phyloP scores from a whole-genome alignment of 345 rosid species.

The Firmiana major region DNA sequence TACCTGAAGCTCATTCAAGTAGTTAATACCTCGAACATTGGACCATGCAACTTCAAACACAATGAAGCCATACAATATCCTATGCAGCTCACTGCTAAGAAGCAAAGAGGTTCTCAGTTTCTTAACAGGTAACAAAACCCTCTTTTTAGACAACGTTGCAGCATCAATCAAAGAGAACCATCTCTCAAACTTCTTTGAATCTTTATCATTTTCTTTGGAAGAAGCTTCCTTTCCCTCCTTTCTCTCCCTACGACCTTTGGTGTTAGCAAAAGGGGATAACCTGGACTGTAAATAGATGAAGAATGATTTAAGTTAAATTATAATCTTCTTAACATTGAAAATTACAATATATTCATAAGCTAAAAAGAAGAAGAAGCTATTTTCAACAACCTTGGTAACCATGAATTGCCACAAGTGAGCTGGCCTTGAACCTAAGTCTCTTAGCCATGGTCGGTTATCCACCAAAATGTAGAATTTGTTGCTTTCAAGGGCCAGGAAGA shows the following conservation, averaged over 20 bases:
- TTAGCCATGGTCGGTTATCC: conserved; percentile 91
- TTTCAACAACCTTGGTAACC: conserved; percentile 86
- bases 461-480: conserved; percentile 81
- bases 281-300: conserved; percentile 63
- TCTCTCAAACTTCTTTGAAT: conserved; percentile 41
- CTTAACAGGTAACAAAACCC: conserved; percentile 62
- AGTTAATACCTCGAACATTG: conserved; percentile 83
- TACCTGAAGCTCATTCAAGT: conserved; percentile 94
- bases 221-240: conserved; percentile 35
- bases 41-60: conserved; percentile 87
- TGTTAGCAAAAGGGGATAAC: conserved; percentile 92
- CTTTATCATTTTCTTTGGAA: conserved; percentile 27
- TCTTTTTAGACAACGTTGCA: conserved; percentile 49
- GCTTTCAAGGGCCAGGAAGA: conserved; percentile 77
- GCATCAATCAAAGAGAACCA: conserved; percentile 76
- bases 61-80: conserved; percentile 83
- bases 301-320: conserved; percentile 14
- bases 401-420: conserved; percentile 92
- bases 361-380: too few species aligned
- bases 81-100: conserved; percentile 62
- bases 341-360: too few species aligned
- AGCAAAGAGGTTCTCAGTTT: conserved; percentile 55
- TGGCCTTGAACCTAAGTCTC: conserved; percentile 52
- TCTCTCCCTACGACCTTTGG: conserved; percentile 54
- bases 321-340: neutral